Percentiles rank a stretch among this genome's conserved stretches.
phyloP scores from a whole-genome alignment of 78 protist species.

The Dictyostelium discoideum region DNA sequence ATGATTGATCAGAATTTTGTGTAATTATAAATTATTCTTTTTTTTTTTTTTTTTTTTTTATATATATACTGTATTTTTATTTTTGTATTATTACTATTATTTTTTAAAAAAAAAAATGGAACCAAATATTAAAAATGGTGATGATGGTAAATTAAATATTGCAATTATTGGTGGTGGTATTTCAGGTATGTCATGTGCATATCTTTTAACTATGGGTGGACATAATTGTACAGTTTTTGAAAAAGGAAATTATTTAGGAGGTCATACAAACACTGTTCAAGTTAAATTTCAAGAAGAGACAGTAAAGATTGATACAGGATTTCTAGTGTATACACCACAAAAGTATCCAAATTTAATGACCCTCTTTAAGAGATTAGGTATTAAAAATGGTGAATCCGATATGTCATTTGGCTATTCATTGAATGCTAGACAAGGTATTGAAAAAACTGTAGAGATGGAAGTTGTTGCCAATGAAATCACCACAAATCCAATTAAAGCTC shows the following conservation, averaged over 20 bases:
- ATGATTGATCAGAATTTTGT: too few species aligned
- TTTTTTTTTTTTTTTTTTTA: too few species aligned
- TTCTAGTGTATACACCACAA: conserved; percentile 20
- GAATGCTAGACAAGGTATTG: not conserved
- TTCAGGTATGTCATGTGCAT: conserved; percentile 69
- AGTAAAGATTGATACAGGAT: conserved; percentile 49
- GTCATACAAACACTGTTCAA: conserved; percentile 50
- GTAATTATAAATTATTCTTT: too few species aligned
- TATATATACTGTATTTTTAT: too few species aligned
- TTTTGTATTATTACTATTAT: too few species aligned
- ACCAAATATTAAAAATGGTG: not conserved
- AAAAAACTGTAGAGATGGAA: not conserved
- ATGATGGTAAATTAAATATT: not conserved
- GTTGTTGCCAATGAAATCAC: not conserved
- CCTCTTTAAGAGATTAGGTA: conserved; percentile 27
- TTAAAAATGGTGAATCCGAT: conserved; percentile 14
- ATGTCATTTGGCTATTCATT: conserved; percentile 39
- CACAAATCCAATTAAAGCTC: not conserved
- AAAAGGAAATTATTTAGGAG: conserved; percentile 68
- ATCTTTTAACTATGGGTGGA: conserved; percentile 35
- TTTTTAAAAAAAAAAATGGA: not conserved
- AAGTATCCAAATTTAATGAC: conserved; percentile 46
- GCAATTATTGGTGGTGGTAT: conserved; percentile 71
- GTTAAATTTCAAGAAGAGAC: conserved; percentile 28
- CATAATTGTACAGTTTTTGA: conserved; percentile 56